Evolutionary conservation across 2,329 filamentous ascomycete species (phyloP).

Genomic region (Penicillium psychrosexuale): DNA sequence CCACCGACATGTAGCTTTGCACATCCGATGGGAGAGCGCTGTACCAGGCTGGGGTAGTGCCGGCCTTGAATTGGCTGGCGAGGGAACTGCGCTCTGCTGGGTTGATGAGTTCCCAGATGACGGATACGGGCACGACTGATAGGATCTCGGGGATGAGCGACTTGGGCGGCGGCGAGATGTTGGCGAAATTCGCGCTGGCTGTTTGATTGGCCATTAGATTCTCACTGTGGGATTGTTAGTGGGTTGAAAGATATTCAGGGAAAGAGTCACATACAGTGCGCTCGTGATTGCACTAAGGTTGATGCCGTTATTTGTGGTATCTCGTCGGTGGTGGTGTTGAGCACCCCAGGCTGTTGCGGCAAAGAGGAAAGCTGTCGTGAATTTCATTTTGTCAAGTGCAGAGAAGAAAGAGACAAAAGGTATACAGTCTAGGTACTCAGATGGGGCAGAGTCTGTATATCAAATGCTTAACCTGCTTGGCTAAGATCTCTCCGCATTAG

Average conservation of each 20-base stretch:
- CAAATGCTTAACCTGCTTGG: slow-evolving; percentile 16
- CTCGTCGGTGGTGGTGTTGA: slow-evolving; percentile 14
- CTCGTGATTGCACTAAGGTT: slow-evolving; percentile 21
- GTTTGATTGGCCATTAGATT: slow-evolving; percentile 21
- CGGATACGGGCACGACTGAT: slow-evolving; percentile 31
- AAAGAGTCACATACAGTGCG: slow-evolving; percentile 16
- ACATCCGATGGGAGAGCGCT: slow-evolving; percentile 28
- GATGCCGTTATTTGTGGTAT: slow-evolving; percentile 12
- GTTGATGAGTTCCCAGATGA: slow-evolving; percentile 30
- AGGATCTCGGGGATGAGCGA: slow-evolving; percentile 32
- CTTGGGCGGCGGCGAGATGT: slow-evolving; percentile 31
- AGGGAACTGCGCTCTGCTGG: slow-evolving; percentile 30
- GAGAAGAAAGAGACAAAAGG: not conserved
- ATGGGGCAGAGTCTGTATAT: slow-evolving; percentile 10
- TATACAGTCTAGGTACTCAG: not conserved
- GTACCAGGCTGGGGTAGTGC: slow-evolving; percentile 35
- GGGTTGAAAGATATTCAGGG: not conserved
- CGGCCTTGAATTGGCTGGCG: slow-evolving; percentile 31
- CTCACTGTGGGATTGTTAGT: slow-evolving; percentile 9
- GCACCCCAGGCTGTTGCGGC: slow-evolving; percentile 16
- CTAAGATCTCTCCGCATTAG: not conserved
- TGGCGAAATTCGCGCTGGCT: slow-evolving; percentile 29
- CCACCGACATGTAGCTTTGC: slow-evolving; percentile 33
- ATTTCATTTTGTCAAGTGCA: slow-evolving; percentile 14
- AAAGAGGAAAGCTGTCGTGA: slow-evolving; percentile 11